These are phyloP conservation scores for Diaporthe batatas DNA, from an alignment of 2,329 filamentous ascomycete genomes.

Conservation along the genomic window DNA sequence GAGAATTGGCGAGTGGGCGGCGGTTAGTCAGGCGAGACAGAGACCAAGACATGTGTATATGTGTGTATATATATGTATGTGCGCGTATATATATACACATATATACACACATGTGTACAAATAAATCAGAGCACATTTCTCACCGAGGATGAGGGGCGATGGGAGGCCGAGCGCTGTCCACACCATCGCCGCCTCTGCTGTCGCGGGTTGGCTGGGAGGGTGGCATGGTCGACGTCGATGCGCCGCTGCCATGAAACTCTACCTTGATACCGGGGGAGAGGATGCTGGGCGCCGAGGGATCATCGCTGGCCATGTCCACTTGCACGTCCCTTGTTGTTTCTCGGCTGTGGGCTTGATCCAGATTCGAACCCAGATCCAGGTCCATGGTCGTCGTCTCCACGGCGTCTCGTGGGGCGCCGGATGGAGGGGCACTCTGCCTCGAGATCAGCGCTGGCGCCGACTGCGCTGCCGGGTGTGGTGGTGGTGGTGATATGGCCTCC, in stretches of 20 bases:
- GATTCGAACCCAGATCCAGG: background rate
- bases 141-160: constrained; percentile 57
- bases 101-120: too few species aligned
- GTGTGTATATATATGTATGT: too few species aligned
- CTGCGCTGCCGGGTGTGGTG: constrained; percentile 3
- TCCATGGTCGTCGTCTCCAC: background rate
- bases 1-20: constrained; percentile 4
- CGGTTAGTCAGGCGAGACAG: constrained; percentile 32
- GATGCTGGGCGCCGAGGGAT: constrained; percentile 45
- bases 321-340: background rate
- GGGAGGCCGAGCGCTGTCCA: constrained; percentile 49
- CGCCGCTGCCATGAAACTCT: constrained; percentile 51
- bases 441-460: constrained; percentile 27
- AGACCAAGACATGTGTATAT: background rate
- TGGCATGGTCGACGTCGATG: constrained; percentile 1
- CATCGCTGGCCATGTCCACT: constrained; percentile 15
- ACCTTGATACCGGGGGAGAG: constrained; percentile 57
- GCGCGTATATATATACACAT: too few species aligned
- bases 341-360: background rate
- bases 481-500: constrained; percentile 19
- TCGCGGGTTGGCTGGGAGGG: constrained; percentile 38
- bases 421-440: constrained; percentile 32
- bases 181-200: background rate
- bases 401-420: background rate
- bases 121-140: constrained; percentile 45